Percentiles rank a stretch among this genome's conserved stretches.
Evolutionary conservation across 352 stramenopile species (phyloP).

Genomic region (Phytophthora foliorum): DNA sequence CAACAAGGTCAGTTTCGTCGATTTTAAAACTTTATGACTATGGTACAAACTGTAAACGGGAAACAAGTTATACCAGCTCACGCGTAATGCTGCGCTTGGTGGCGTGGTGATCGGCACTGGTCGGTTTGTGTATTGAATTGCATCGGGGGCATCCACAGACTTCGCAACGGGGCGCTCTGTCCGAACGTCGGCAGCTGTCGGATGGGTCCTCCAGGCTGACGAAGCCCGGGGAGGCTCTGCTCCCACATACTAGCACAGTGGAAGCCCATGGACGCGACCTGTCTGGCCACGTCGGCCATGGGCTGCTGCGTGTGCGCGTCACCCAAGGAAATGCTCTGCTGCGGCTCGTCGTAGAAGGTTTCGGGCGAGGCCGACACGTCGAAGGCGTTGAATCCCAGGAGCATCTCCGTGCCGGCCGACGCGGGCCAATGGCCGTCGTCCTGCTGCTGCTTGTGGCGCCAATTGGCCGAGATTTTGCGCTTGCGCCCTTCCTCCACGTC

Average conservation of each 20-base stretch:
- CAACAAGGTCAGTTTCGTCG: too few species aligned
- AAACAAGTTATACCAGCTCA: not conserved
- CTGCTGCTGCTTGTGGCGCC: conserved; percentile 35
- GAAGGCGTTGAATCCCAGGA: conserved; percentile 50
- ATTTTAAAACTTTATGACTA: too few species aligned
- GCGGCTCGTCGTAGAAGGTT: conserved; percentile 28
- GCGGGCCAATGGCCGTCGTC: conserved; percentile 27
- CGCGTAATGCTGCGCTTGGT: conserved; percentile 23
- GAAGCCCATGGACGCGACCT: conserved; percentile 37
- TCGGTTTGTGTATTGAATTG: not conserved
- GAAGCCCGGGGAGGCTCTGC: conserved; percentile 21
- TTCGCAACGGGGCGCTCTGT: conserved; percentile 12
- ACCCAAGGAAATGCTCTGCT: not conserved
- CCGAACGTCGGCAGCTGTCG: conserved; percentile 37
- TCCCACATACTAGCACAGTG: conserved; percentile 48
- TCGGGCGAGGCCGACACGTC: conserved; percentile 46
- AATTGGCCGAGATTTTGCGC: conserved; percentile 46
- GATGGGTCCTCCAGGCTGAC: conserved; percentile 1
- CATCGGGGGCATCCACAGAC: conserved; percentile 26
- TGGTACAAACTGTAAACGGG: too few species aligned
- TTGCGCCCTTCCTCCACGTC: conserved; percentile 38
- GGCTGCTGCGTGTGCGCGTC: conserved; percentile 13
- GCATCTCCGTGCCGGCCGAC: conserved; percentile 31
- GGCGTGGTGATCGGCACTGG: conserved; percentile 7
- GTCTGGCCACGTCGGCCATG: conserved; percentile 20